Percentiles rank a stretch among this genome's conserved stretches.
phyloP scores from a whole-genome alignment of 2,329 filamentous ascomycete genomes.

The Sarocladium oryzae region DNA sequence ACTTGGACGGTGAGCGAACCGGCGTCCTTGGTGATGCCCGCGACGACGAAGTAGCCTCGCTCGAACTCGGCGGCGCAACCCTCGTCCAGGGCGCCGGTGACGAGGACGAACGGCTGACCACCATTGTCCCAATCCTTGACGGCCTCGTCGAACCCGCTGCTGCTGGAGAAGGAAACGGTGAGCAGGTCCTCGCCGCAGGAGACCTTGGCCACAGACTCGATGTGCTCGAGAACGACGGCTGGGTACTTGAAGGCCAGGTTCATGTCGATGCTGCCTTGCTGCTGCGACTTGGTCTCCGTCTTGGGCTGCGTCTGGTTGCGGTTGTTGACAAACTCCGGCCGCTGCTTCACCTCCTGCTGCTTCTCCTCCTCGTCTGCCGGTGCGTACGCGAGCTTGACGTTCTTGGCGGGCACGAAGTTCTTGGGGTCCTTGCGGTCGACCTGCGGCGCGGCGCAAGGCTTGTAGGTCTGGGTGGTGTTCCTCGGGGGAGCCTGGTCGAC shows the following conservation, averaged over 20 bases:
- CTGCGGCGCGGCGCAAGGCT: not conserved
- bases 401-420: slow-evolving; percentile 1
- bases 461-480: slow-evolving; percentile 1
- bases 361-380: not conserved
- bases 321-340: too few relatives aligned
- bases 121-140: slow-evolving; percentile 1
- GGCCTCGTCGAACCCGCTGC: not conserved
- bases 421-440: not conserved
- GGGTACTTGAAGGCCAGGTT: slow-evolving; percentile 1
- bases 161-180: not conserved
- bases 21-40: not conserved
- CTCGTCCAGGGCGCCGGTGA: slow-evolving; percentile 4
- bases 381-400: not conserved
- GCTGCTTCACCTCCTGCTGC: too few relatives aligned
- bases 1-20: not conserved
- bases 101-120: not conserved
- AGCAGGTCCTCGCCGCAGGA: not conserved
- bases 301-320: not conserved
- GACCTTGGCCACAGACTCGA: not conserved
- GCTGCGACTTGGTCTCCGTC: not conserved
- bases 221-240: slow-evolving; percentile 1
- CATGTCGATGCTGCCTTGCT: slow-evolving; percentile 5
- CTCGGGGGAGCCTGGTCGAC: not conserved
- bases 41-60: not conserved
- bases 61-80: not conserved